Evolutionary conservation across 805 yeast species (phyloP), one percentile per base, ranked within the genome.

Genomic region (Yamadazyma tumulicola): DNA sequence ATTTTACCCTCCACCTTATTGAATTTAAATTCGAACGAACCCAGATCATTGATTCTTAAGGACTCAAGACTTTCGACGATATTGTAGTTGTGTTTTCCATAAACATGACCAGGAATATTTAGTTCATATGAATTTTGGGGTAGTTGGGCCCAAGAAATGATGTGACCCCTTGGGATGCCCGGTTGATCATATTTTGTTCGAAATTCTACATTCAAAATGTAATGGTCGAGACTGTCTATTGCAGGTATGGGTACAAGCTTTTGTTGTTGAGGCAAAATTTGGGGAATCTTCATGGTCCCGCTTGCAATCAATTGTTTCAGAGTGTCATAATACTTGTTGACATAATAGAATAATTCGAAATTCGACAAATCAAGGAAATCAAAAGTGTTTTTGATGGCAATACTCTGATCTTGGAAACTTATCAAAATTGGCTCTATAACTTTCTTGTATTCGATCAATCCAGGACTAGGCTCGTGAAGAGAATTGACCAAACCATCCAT

Each of bases 401-500:
- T 23, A 27, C 28, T 19, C 12, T 28, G 26, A 7, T 38, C 35
- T 14, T 24, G 24, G 25, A 46, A 29, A 6, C 21, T 21, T 6
- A 37, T 16, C n/a, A 40, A 18, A 19, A 56, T 53, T 2, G 67
- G 66, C 38, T 59, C 61, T 34, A 53, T 51, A n/a, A 54, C 62
- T 35, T 54, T 49, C 42, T 52, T 55, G 39, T 53, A 46, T 34
- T 59, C 63, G 15, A 45, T 28, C 35, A 61, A 43, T 7, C 64
- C 61, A 12, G 67, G 66, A 8, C 59, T 56, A 9, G 64, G 62
- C 19, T 51, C 32, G 31, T 61, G 67, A 14, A 46, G 45, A 4
- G 66, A 59, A 31, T 45, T 35, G 25, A 51, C 34, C 10, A 61
- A 32, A 2, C 67, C 68, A 38, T 61, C 68, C 60, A 61, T 50